Conservation (phyloP, 441 rosid species). For the Erodium moschatum region DNA sequence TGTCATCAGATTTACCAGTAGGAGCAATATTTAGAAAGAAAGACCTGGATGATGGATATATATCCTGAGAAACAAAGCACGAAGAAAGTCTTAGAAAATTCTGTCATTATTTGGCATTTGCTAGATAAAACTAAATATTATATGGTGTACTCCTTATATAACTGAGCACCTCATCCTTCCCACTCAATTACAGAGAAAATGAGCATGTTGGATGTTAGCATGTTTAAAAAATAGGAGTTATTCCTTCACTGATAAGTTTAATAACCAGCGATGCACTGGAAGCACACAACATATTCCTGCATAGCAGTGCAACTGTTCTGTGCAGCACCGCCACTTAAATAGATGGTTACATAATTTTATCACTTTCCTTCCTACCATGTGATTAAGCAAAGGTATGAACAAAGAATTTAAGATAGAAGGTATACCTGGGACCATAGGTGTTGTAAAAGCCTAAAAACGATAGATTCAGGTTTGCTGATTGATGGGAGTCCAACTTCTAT, state of each 20-base stretch:
- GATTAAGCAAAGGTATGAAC: not conserved
- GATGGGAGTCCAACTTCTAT: conserved; percentile 33
- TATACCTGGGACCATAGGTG: conserved; percentile 73
- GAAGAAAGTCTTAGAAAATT: conserved; percentile 14
- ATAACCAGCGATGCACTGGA: not conserved
- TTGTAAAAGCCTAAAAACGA: conserved; percentile 56
- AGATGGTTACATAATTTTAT: not conserved
- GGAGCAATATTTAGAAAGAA: conserved; percentile 48
- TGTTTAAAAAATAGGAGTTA: not conserved
- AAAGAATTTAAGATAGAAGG: conserved; percentile 9
- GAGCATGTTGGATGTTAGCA: conserved; percentile 3
- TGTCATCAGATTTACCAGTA: conserved; percentile 26
- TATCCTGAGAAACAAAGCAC: conserved; percentile 47
- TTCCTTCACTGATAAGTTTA: not conserved
- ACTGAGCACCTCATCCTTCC: conserved; percentile 10
- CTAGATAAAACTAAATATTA: conserved; percentile 2
- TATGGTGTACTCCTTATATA: not conserved
- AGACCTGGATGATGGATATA: conserved; percentile 29
- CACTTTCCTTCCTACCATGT: not conserved
- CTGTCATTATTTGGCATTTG: conserved; percentile 17
- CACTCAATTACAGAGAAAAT: conserved; percentile 1
- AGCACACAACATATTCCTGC: not conserved
- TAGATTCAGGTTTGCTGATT: conserved; percentile 47
- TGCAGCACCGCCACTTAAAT: not conserved
- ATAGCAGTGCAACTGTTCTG: not conserved